Base-by-base conservation (phyloP, 768 basidiomycete genomes). In the Kwoniella sp. region DNA sequence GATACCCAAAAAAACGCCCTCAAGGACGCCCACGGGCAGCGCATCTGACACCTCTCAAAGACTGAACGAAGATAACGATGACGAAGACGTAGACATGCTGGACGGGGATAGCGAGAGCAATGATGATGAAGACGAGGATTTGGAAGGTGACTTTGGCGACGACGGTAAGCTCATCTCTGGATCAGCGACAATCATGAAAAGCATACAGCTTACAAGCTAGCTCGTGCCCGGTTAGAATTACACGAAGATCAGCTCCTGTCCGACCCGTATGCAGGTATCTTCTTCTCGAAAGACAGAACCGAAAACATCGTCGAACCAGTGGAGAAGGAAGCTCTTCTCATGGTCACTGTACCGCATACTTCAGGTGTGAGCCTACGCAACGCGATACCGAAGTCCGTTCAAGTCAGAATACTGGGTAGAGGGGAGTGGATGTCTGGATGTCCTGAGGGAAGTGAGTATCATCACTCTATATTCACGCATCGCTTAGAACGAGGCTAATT, bases 381-480 rank as follows among this genome's bases (percentile, higher is more conserved):
- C 21, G 21, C 26, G n/a, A n/a, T n/a, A n/a, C n/a, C n/a, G 7
- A 47, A n/a, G 46, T 47, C 58, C 67, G 48, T 10, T 9, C 40
- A 19, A 15, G 40, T 19, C 17, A 62, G 64, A n/a, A 81, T 93
- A 44, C 87, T 95, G 85, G 88, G 88, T 22, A 90, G 91, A 79
- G 91, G 90, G 26, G 88, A 93, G 75, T 96, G 92, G 92, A 96
- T 96, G 93, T 91, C 90, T 77, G 93, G 93, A 21, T 96, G 93
- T 80, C 92, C 93, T 0, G 92, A 95, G 78, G 91, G 90, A 55
- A 87, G 77, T 76, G 59, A 74, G 73, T 69, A 17, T 17, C 54
- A 25, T 19, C 25, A 3, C 17, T 44, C 17, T 9, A 19, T 9
- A 6, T 44, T 44, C 8, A 3, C 17, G 7, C 8, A 1, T 19